A percentile compares a stretch with the other conserved stretches of the same genome.
Evolutionary conservation across 2,329 filamentous ascomycete species (phyloP).

Genomic region (Fusarium lyarnte): DNA sequence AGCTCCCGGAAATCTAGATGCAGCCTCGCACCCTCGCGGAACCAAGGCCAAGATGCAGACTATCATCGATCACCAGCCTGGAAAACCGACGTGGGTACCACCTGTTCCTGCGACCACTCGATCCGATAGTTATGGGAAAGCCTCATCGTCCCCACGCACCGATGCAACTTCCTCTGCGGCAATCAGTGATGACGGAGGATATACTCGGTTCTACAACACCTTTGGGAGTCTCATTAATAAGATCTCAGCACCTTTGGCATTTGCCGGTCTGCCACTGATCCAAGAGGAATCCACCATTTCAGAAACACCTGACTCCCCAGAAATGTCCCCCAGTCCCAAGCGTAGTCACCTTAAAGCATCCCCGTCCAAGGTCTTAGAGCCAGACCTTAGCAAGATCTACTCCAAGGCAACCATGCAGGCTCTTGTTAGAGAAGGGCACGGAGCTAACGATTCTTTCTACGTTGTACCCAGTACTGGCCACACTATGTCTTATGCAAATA

Average conservation of each 20-base stretch:
- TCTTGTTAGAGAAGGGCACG: conserved; percentile 74
- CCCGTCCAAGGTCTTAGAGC: conserved; percentile 50
- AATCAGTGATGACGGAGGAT: conserved; percentile 74
- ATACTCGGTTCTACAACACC: conserved; percentile 89
- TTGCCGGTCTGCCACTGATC: conserved; percentile 86
- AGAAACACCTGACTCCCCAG: conserved; percentile 48
- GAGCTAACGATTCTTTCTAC: conserved; percentile 83
- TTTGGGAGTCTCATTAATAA: conserved; percentile 90
- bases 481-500: conserved; percentile 92
- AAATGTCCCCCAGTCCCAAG: conserved; percentile 52
- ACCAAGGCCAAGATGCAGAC: conserved; percentile 64
- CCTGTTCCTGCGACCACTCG: conserved; percentile 47
- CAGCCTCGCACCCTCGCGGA: conserved; percentile 60
- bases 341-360: conserved; percentile 50
- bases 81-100: conserved; percentile 64
- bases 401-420: conserved; percentile 86
- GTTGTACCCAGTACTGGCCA: conserved; percentile 92
- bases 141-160: conserved; percentile 38
- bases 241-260: conserved; percentile 89
- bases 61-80: conserved; percentile 62
- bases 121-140: conserved; percentile 41
- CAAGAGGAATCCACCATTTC: conserved; percentile 56
- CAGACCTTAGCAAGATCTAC: conserved; percentile 85
- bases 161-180: conserved; percentile 36
- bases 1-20: conserved; percentile 74